These are phyloP conservation scores for Arthrobotrys sinensis DNA, from an alignment of 2,329 filamentous ascomycete genomes.

Conservation along the genomic window DNA sequence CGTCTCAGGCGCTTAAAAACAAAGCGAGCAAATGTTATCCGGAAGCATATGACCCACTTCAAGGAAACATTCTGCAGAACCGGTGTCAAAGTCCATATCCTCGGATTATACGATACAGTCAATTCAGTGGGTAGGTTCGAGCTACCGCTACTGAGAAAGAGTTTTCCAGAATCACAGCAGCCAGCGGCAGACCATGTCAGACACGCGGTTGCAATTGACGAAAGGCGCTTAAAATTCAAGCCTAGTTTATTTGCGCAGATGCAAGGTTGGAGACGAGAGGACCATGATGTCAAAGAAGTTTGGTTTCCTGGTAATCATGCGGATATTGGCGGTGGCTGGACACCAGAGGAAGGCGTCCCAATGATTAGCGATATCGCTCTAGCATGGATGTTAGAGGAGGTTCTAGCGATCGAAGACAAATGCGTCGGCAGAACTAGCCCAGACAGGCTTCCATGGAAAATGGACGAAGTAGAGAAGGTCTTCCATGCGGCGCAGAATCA, in stretches of 20 bases:
- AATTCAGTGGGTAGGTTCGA: constrained; percentile 86
- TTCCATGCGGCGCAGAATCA: constrained; percentile 51
- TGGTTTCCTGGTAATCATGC: constrained; percentile 86
- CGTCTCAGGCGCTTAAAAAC: constrained; percentile 53
- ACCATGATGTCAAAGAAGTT: constrained; percentile 83
- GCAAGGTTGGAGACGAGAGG: constrained; percentile 62
- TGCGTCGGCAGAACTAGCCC: constrained; percentile 48
- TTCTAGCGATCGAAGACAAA: constrained; percentile 65
- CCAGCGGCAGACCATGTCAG: constrained; percentile 70
- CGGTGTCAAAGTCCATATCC: constrained; percentile 80
- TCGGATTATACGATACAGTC: constrained; percentile 86
- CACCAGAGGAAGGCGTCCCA: constrained; percentile 53
- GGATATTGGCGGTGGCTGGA: constrained; percentile 84
- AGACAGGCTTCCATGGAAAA: constrained; percentile 56
- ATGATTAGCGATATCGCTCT: constrained; percentile 71
- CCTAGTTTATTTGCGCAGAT: constrained; percentile 58
- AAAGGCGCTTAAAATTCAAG: constrained; percentile 78
- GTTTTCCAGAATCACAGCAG: constrained; percentile 78
- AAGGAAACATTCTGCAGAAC: constrained; percentile 85
- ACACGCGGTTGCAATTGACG: constrained; percentile 80
- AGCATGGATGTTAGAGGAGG: constrained; percentile 72
- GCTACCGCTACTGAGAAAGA: constrained; percentile 70
- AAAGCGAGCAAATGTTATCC: constrained; percentile 51
- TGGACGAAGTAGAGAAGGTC: constrained; percentile 61
- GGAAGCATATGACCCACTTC: constrained; percentile 80